A percentile compares a stretch with the other conserved stretches of the same genome.
Conservation (phyloP, 805 yeast genomes). For the Candida qinlingensis region DNA sequence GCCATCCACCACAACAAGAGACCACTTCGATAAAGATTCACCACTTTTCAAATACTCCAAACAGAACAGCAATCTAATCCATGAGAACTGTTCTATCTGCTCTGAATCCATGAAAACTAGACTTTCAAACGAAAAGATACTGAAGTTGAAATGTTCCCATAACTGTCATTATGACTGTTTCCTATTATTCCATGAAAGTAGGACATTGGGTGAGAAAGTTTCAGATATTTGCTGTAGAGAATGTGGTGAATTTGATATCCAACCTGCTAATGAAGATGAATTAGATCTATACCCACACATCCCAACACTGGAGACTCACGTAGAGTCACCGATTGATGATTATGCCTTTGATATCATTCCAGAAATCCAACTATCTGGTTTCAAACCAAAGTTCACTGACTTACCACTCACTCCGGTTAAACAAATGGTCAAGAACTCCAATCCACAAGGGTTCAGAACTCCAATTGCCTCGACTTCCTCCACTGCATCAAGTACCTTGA, state of each 20-base stretch:
- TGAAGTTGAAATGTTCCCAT: slow-evolving; percentile 40
- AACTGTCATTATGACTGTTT: slow-evolving; percentile 41
- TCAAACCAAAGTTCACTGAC: slow-evolving; percentile 9
- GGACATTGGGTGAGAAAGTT: background rate
- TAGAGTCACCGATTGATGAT: background rate
- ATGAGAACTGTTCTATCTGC: slow-evolving; percentile 38
- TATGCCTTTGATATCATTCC: slow-evolving; percentile 3
- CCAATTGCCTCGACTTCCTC: background rate
- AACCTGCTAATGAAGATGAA: background rate
- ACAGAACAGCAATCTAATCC: slow-evolving; percentile 15
- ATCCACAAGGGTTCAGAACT: slow-evolving; percentile 15
- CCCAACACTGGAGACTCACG: background rate
- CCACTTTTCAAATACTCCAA: slow-evolving; percentile 5
- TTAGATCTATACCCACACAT: background rate
- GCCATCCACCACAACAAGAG: background rate
- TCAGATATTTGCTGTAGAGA: slow-evolving; percentile 1
- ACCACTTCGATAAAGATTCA: slow-evolving; percentile 1
- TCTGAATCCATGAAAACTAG: slow-evolving; percentile 35
- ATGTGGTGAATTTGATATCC: slow-evolving; percentile 4
- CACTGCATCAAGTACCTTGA: background rate
- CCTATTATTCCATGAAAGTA: slow-evolving; percentile 16
- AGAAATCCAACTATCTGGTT: slow-evolving; percentile 12
- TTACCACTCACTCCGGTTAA: slow-evolving; percentile 21
- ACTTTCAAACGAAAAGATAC: slow-evolving; percentile 37
- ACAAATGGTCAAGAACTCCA: slow-evolving; percentile 16